Conservation (phyloP, 257 asterid species). For the Linderniella brevidens region DNA sequence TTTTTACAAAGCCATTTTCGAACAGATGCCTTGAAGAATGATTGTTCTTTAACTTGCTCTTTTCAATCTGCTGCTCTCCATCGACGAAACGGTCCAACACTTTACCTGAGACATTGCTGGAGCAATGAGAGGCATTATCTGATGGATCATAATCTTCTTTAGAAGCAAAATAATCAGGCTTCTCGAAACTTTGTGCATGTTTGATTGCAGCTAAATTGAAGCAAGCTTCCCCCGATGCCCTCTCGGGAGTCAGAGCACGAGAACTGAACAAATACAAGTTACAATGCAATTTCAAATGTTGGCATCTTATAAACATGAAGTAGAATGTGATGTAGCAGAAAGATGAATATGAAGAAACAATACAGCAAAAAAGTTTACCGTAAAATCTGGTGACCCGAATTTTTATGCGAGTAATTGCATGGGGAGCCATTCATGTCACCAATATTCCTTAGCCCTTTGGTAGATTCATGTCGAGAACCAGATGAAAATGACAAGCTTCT, state of each 20-base stretch:
- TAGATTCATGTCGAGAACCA: conserved; percentile 40
- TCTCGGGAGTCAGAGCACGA: conserved; percentile 67
- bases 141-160: conserved; percentile 42
- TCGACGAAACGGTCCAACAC: conserved; percentile 83
- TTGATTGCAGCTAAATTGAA: conserved; percentile 21
- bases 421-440: conserved; percentile 46
- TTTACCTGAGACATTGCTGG: conserved; percentile 63
- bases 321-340: background rate
- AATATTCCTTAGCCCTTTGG: conserved; percentile 19
- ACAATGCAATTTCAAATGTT: background rate
- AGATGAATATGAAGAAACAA: conserved; percentile 37
- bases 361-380: conserved; percentile 31
- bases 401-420: conserved; percentile 9
- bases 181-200: conserved; percentile 25
- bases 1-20: conserved; percentile 31
- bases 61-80: conserved; percentile 69
- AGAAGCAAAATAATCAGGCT: conserved; percentile 18
- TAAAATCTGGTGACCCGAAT: conserved; percentile 17
- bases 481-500: conserved; percentile 86
- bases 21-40: conserved; percentile 22
- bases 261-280: conserved; percentile 20
- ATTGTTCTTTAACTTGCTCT: conserved; percentile 18
- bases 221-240: conserved; percentile 28
- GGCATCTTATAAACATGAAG: background rate
- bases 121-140: conserved; percentile 58